phyloP scores from a whole-genome alignment of 2,329 filamentous ascomycete species.

The Fusarium siculi region DNA sequence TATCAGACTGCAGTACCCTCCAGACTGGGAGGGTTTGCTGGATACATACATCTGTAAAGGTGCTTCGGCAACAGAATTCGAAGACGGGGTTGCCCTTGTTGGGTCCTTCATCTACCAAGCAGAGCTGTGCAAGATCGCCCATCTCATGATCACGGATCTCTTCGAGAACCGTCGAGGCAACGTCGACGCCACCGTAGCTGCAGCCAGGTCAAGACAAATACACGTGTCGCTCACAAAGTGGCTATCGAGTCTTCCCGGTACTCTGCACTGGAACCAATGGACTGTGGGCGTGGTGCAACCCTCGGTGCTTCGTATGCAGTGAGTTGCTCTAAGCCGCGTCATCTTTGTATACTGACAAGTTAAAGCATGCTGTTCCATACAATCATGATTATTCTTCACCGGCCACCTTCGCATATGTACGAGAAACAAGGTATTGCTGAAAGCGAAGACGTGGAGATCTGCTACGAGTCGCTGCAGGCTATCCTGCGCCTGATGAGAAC shows the following conservation, averaged over 20 bases:
- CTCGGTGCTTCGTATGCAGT: constrained; percentile 60
- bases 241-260: constrained; percentile 57
- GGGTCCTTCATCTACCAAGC: constrained; percentile 59
- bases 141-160: constrained; percentile 61
- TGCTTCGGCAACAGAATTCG: constrained; percentile 57
- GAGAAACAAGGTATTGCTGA: constrained; percentile 52
- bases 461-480: constrained; percentile 59
- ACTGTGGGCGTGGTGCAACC: constrained; percentile 58
- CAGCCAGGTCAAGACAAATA: constrained; percentile 57
- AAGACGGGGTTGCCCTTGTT: constrained; percentile 57
- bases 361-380: constrained; percentile 60
- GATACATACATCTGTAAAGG: constrained; percentile 59
- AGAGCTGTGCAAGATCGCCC: constrained; percentile 60
- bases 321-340: constrained; percentile 23
- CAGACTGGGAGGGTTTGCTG: constrained; percentile 59
- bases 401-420: constrained; percentile 58
- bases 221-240: constrained; percentile 59
- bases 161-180: constrained; percentile 60
- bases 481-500: constrained; percentile 57
- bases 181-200: constrained; percentile 54
- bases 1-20: constrained; percentile 60
- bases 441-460: constrained; percentile 60
- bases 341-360: constrained; percentile 25
- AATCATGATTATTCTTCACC: constrained; percentile 62
- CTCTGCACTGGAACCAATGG: constrained; percentile 63